Conservation (phyloP, 208 protist species). For the Leishmania aethiopica region DNA sequence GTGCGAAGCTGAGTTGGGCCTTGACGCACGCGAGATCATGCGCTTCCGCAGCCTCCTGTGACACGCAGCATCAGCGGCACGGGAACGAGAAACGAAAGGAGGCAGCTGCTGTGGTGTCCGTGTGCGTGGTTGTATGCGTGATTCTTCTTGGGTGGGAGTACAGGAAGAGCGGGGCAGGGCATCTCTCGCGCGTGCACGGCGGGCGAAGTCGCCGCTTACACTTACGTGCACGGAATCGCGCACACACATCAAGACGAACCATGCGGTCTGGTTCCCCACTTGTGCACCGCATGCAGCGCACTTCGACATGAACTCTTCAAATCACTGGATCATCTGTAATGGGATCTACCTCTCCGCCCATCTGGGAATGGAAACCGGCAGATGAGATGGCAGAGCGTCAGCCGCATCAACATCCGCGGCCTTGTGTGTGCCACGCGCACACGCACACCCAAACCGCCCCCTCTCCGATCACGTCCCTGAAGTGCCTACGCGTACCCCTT, state of each 20-base stretch:
- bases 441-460: neutral
- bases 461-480: neutral
- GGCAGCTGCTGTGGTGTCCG: neutral
- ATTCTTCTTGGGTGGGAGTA: neutral
- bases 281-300: neutral
- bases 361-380: neutral
- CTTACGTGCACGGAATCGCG: neutral
- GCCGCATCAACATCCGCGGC: neutral
- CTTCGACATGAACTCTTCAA: neutral
- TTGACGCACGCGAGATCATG: constrained; percentile 65
- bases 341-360: neutral
- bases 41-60: constrained; percentile 58
- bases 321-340: neutral
- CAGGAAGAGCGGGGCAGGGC: neutral
- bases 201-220: neutral
- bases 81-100: neutral
- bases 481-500: neutral
- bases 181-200: neutral
- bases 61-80: neutral
- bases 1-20: constrained; percentile 55
- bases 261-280: neutral
- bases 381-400: neutral
- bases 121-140: neutral
- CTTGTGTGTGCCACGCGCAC: neutral
- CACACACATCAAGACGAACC: neutral